Evolutionary conservation across 192 early-diverging fungal genomes (phyloP).

Genomic region (Cladochytrium replicatum): DNA sequence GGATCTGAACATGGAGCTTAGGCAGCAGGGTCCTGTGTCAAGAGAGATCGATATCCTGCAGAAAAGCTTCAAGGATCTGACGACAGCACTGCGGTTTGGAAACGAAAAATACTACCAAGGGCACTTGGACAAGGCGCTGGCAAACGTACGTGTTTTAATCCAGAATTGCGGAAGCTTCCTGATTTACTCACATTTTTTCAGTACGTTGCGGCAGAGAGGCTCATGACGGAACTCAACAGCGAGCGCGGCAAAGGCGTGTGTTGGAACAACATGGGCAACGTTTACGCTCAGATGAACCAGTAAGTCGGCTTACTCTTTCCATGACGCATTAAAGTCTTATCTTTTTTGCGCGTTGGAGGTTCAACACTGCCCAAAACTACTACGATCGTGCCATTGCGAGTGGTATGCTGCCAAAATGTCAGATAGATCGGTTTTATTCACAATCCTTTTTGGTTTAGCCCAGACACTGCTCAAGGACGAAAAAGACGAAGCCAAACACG

Average conservation of each 20-base stretch:
- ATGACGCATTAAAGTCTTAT: no score
- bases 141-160: no score
- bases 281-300: conserved; percentile 22
- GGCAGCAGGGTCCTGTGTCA: no score
- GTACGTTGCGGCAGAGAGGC: conserved; percentile 21
- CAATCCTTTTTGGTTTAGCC: conserved; percentile 5
- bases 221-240: conserved; percentile 21
- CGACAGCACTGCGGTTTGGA: conserved; percentile 26
- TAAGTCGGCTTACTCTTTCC: no score
- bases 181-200: no score
- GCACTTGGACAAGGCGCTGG: conserved; percentile 22
- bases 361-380: conserved; percentile 2
- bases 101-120: conserved; percentile 23
- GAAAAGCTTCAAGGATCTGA: no score
- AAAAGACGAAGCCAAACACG: conserved; percentile 1
- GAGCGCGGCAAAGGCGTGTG: conserved; percentile 24
- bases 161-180: no score
- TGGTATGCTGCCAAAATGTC: conserved; percentile 4
- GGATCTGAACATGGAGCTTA: no score
- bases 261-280: conserved; percentile 27
- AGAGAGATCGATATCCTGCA: no score
- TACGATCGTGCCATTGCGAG: conserved; percentile 22
- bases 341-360: no score
- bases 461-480: not conserved
- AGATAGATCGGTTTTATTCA: no score